Conservation (phyloP, 2,329 filamentous ascomycete species). For the Epichloe scottii region DNA sequence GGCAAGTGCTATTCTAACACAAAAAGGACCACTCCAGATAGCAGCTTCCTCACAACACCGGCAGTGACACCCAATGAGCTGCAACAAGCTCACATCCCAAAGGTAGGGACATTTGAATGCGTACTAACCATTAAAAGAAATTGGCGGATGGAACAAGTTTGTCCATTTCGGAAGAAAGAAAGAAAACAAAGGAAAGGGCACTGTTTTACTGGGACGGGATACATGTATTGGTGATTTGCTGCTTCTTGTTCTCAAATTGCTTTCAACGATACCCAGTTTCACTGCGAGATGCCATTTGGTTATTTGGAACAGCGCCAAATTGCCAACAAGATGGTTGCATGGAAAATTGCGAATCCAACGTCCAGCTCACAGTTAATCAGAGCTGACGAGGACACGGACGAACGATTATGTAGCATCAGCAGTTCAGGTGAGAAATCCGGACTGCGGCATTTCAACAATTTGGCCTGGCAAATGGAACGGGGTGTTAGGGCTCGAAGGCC, state of each 20-base stretch:
- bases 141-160: not conserved
- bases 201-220: not conserved
- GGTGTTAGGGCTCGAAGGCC: not conserved
- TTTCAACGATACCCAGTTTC: not conserved
- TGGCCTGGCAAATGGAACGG: not conserved
- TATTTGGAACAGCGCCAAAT: not conserved
- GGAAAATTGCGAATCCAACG: not conserved
- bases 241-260: not conserved
- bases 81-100: not conserved
- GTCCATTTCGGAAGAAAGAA: not conserved
- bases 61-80: not conserved
- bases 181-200: not conserved
- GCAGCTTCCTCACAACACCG: not conserved
- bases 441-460: not conserved
- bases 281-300: not conserved
- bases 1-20: not conserved
- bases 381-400: not conserved
- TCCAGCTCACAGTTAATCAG: not conserved
- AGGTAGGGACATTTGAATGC: constrained; percentile 1
- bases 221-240: not conserved
- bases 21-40: not conserved
- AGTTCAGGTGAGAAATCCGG: not conserved
- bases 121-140: not conserved
- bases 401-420: not conserved
- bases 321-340: not conserved